phyloP scores from a whole-genome alignment of 2,329 filamentous ascomycete species.

The Aureobasidium subglaciale region DNA sequence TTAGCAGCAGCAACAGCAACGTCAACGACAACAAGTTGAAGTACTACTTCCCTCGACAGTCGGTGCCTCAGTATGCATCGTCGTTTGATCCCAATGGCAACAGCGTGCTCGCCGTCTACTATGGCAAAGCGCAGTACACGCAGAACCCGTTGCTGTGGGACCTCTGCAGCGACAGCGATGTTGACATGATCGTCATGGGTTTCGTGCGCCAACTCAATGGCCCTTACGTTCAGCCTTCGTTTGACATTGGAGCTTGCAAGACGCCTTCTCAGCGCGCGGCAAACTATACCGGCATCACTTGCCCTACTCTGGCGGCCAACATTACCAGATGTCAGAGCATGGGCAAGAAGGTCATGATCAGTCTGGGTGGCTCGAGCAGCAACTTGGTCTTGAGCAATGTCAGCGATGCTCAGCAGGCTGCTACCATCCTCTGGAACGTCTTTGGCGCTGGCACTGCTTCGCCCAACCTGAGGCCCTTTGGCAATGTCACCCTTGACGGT shows the following conservation, averaged over 20 bases:
- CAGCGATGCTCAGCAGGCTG: constrained; percentile 36
- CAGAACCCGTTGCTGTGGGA: neutral
- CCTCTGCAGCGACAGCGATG: neutral
- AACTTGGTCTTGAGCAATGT: constrained; percentile 30
- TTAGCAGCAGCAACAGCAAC: neutral
- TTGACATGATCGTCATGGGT: constrained; percentile 13
- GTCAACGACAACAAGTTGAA: neutral
- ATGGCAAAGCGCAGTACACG: constrained; percentile 8
- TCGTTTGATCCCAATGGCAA: constrained; percentile 1
- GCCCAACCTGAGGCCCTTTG: constrained; percentile 38
- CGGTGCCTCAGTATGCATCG: neutral
- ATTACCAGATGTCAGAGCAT: constrained; percentile 38
- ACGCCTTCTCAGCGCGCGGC: neutral
- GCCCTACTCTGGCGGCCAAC: constrained; percentile 18
- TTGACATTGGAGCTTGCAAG: neutral
- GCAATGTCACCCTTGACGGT: constrained; percentile 43
- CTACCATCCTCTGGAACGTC: constrained; percentile 39
- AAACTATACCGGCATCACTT: neutral
- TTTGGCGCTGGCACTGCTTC: constrained; percentile 35
- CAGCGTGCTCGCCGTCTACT: constrained; percentile 14
- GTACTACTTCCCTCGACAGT: neutral
- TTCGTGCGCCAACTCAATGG: constrained; percentile 11
- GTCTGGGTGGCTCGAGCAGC: constrained; percentile 38
- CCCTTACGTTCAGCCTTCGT: neutral
- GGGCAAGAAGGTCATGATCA: constrained; percentile 41